phyloP scores from a whole-genome alignment of 164 flowering plant genomes.

The Vitis amurensis region DNA sequence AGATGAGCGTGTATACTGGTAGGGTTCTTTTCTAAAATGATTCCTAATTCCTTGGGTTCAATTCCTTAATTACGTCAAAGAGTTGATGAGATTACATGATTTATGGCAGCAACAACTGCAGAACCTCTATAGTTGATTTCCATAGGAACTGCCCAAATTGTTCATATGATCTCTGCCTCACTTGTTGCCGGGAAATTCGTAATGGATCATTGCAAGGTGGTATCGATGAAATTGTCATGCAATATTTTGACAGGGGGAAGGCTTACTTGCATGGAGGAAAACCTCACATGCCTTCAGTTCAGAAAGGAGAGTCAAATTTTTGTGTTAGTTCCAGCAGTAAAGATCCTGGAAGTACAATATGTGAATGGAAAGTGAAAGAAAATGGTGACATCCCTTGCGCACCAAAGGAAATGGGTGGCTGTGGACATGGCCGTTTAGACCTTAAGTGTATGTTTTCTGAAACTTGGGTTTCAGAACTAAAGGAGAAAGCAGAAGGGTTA shows the following conservation, averaged over 20 bases:
- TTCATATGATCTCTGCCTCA: conserved; percentile 27
- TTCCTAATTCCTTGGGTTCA: no score
- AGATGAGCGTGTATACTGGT: conserved; percentile 22
- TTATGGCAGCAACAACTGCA: conserved; percentile 19
- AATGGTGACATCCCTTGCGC: conserved; percentile 25
- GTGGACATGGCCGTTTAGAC: conserved; percentile 15
- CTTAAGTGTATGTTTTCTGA: conserved; percentile 16
- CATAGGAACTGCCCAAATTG: conserved; percentile 5
- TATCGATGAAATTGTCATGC: neutral
- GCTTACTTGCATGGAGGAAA: conserved; percentile 3
- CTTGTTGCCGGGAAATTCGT: conserved; percentile 27
- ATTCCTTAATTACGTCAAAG: no score
- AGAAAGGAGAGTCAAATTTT: neutral
- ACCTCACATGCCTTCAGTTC: neutral
- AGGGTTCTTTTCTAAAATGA: no score
- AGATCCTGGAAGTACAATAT: neutral
- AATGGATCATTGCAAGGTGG: conserved; percentile 9
- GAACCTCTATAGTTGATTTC: conserved; percentile 25
- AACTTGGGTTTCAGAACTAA: conserved; percentile 7
- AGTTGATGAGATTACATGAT: no score
- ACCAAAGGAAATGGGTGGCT: conserved; percentile 18
- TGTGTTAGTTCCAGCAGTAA: neutral
- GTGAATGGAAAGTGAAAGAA: conserved; percentile 18
- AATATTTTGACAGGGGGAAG: neutral
- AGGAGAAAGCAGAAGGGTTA: conserved; percentile 16